Evolutionary conservation across 2,329 filamentous ascomycete genomes (phyloP).

Genomic region (Tolypocladium nubicola): DNA sequence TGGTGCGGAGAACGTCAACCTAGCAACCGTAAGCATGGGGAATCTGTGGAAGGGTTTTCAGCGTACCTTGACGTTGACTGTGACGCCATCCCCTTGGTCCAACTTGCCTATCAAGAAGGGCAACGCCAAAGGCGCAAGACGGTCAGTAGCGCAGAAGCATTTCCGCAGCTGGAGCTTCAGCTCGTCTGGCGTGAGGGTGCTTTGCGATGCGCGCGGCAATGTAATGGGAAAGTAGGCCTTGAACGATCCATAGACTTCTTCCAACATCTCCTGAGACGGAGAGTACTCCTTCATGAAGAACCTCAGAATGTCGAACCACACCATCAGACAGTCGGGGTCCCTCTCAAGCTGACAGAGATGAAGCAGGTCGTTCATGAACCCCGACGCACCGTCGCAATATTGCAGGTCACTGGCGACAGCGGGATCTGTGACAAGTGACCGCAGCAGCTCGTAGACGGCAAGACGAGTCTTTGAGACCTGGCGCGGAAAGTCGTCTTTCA

Average conservation of each 20-base stretch:
- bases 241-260: conserved; percentile 42
- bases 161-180: conserved; percentile 41
- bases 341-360: conserved; percentile 43
- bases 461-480: conserved; percentile 41
- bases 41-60: background rate
- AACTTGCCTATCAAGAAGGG: conserved; percentile 46
- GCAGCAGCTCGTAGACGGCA: conserved; percentile 39
- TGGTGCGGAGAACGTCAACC: conserved; percentile 45
- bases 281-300: conserved; percentile 34
- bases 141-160: conserved; percentile 42
- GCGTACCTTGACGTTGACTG: conserved; percentile 44
- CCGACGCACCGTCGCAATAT: conserved; percentile 30
- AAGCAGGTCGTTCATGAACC: conserved; percentile 38
- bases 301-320: conserved; percentile 43
- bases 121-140: conserved; percentile 33
- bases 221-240: conserved; percentile 53
- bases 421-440: conserved; percentile 30
- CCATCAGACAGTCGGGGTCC: conserved; percentile 45
- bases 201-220: conserved; percentile 37
- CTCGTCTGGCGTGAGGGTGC: conserved; percentile 44
- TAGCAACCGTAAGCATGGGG: conserved; percentile 12
- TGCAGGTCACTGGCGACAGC: conserved; percentile 32
- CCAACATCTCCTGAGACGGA: conserved; percentile 32
- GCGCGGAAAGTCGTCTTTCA: conserved; percentile 46
- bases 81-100: conserved; percentile 48